A percentile compares a stretch with the other conserved stretches of the same genome.
phyloP scores from a whole-genome alignment of 768 basidiomycete species.

The Pleurotus eryngii region DNA sequence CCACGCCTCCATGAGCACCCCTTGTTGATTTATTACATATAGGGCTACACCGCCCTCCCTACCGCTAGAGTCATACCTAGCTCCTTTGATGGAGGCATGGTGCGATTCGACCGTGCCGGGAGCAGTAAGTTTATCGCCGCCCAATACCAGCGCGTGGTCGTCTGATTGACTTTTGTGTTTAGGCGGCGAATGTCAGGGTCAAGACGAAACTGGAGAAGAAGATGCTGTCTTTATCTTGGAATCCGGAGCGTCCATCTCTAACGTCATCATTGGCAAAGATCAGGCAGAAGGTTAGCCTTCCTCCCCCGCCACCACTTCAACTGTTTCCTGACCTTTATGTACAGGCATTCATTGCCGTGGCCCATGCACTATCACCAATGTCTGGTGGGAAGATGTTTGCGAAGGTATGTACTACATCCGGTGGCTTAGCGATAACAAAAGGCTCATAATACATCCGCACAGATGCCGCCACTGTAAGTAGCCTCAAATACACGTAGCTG shows the following conservation, averaged over 20 bases:
- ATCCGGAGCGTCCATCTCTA: constrained; percentile 25
- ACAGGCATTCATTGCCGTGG: constrained; percentile 26
- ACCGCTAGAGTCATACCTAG: constrained; percentile 26
- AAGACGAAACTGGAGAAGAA: constrained; percentile 24
- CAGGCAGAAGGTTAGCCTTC: constrained; percentile 21
- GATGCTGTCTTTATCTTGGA: constrained; percentile 26
- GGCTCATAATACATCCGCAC: not conserved
- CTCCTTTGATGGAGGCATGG: constrained; percentile 25
- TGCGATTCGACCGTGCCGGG: constrained; percentile 25
- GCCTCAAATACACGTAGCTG: not conserved
- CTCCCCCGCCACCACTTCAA: not conserved
- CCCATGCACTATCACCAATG: constrained; percentile 25
- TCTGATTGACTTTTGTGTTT: not conserved
- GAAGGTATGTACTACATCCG: constrained; percentile 16
- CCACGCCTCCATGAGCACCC: not conserved
- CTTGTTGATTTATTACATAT: not conserved
- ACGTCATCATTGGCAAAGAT: constrained; percentile 25
- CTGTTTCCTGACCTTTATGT: not conserved
- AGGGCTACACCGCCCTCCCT: constrained; percentile 25
- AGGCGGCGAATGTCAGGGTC: constrained; percentile 25
- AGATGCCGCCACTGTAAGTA: constrained; percentile 21
- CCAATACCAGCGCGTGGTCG: not conserved
- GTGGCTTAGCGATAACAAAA: not conserved
- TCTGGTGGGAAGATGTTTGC: constrained; percentile 29
- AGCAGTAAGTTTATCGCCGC: constrained; percentile 18